Conservation (phyloP, 2,329 filamentous ascomycete species). For the Dissoconium aciculare region DNA sequence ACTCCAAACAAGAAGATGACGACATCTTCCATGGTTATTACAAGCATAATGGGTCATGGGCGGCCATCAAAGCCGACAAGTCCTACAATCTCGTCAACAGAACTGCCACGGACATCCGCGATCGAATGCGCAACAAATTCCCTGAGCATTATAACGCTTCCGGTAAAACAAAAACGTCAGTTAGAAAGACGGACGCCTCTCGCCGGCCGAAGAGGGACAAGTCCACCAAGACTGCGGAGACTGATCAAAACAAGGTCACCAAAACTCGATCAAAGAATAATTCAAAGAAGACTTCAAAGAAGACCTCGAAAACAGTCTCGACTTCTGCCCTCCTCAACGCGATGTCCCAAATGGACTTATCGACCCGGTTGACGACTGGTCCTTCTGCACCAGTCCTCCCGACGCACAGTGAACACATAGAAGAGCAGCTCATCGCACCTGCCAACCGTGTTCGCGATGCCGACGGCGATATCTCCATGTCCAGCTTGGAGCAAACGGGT, state of each 20-base stretch:
- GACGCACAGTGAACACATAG: too few species aligned
- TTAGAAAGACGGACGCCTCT: conserved; percentile 8
- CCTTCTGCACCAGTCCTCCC: too few species aligned
- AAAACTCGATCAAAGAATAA: neutral
- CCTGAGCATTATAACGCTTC: conserved; percentile 40
- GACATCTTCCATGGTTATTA: conserved; percentile 44
- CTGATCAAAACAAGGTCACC: neutral
- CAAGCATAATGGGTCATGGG: conserved; percentile 46
- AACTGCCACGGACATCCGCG: conserved; percentile 44
- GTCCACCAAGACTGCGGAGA: neutral
- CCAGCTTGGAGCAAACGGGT: too few species aligned
- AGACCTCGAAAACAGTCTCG: neutral
- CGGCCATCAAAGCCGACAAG: conserved; percentile 41
- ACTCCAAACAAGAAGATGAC: conserved; percentile 42
- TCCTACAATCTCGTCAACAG: conserved; percentile 37
- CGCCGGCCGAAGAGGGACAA: neutral
- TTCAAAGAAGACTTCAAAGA: neutral
- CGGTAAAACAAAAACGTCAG: conserved; percentile 28
- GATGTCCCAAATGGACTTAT: too few species aligned
- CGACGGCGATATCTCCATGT: too few species aligned
- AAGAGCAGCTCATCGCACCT: too few species aligned
- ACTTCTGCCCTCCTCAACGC: neutral
- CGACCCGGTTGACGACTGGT: too few species aligned
- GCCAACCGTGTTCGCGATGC: too few species aligned
- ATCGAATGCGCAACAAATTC: conserved; percentile 46